phyloP scores from a whole-genome alignment of 2,329 filamentous ascomycete genomes.

The Pseudogymnoascus sp. region DNA sequence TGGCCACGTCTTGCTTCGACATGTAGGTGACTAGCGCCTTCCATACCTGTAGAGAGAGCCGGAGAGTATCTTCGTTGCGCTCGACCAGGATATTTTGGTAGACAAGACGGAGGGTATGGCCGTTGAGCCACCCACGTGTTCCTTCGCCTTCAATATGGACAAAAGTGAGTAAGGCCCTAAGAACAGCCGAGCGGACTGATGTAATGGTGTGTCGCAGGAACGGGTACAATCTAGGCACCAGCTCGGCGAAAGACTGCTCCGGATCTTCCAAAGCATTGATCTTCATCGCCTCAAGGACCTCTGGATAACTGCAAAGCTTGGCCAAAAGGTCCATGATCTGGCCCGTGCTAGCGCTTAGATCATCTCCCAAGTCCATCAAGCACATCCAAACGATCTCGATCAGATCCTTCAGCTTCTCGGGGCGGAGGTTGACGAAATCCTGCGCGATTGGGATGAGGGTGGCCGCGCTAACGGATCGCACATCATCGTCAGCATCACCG shows the following conservation, averaged over 20 bases:
- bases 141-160: conserved; percentile 71
- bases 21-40: conserved; percentile 63
- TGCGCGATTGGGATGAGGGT: conserved; percentile 92
- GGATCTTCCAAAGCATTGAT: conserved; percentile 72
- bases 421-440: conserved; percentile 82
- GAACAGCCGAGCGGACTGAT: conserved; percentile 83
- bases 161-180: conserved; percentile 89
- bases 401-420: conserved; percentile 65
- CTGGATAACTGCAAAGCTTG: conserved; percentile 86
- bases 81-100: conserved; percentile 96
- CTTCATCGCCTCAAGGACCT: conserved; percentile 92
- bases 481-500: conserved; percentile 85
- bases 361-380: conserved; percentile 90
- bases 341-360: conserved; percentile 92
- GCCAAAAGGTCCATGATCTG: conserved; percentile 97
- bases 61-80: conserved; percentile 73
- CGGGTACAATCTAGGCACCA: conserved; percentile 89
- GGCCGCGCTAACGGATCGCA: conserved; percentile 93
- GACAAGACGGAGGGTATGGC: conserved; percentile 75
- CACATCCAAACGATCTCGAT: conserved; percentile 98
- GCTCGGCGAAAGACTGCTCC: conserved; percentile 79
- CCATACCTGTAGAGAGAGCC: conserved; percentile 82
- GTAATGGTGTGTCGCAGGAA: conserved; percentile 97
- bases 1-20: conserved; percentile 47
- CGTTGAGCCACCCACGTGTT: conserved; percentile 85